phyloP scores from a whole-genome alignment of 257 asterid species.

The Cordia subcordata region DNA sequence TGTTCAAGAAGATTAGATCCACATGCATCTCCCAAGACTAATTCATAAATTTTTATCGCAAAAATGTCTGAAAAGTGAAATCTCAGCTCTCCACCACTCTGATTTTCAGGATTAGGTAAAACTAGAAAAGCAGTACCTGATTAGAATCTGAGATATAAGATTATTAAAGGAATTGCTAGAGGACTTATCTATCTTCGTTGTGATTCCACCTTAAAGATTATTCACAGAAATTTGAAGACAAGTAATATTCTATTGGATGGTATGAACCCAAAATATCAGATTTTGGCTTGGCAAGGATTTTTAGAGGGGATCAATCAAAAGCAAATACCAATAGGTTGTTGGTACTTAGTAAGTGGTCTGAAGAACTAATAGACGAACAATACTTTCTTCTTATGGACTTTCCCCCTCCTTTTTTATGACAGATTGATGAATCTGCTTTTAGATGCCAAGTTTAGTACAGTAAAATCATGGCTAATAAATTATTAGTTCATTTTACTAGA shows the following conservation, averaged over 20 bases:
- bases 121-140: not conserved
- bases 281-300: constrained; percentile 13
- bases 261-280: constrained; percentile 1
- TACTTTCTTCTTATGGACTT: no score
- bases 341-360: constrained; percentile 8
- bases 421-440: not conserved
- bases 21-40: no score
- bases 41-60: not conserved
- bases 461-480: not conserved
- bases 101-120: constrained; percentile 3
- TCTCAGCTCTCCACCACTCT: not conserved
- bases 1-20: no score
- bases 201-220: constrained; percentile 4
- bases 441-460: no score
- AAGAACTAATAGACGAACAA: not conserved
- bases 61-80: not conserved
- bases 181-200: constrained; percentile 15
- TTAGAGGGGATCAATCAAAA: constrained; percentile 9
- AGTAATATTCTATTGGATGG: constrained; percentile 2
- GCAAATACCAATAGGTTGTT: constrained; percentile 8
- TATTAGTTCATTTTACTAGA: no score
- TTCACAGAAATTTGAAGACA: not conserved
- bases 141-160: constrained; percentile 10
- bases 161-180: constrained; percentile 10
- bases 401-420: no score